A percentile compares a stretch with the other conserved stretches of the same genome.
Conservation (phyloP, 768 basidiomycete species). For the Kwoniella bestiolae region DNA sequence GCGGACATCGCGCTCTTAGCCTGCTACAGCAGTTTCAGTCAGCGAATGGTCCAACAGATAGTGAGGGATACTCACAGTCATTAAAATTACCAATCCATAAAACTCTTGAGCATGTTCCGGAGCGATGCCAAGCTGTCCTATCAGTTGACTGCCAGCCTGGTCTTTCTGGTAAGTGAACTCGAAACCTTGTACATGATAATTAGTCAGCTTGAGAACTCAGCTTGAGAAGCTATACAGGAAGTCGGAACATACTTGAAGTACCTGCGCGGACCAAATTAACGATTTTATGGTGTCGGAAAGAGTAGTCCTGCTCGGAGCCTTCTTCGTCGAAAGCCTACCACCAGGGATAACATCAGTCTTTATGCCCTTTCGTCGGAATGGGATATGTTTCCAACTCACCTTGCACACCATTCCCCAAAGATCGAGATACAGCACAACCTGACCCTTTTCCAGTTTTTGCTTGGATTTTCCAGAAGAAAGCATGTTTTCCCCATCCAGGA, state of each 20-base stretch:
- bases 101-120: too few species aligned
- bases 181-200: too few species aligned
- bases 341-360: neutral
- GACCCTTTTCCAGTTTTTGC: slow-evolving; percentile 7
- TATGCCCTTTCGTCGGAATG: neutral
- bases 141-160: too few species aligned
- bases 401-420: slow-evolving; percentile 12
- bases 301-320: neutral
- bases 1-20: too few species aligned
- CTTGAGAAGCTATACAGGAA: too few species aligned
- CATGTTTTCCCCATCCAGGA: slow-evolving; percentile 8
- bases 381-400: slow-evolving; percentile 7
- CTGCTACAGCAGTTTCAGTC: too few species aligned
- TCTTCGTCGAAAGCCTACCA: neutral
- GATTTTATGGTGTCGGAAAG: neutral
- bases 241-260: neutral
- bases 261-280: neutral
- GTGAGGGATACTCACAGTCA: neutral
- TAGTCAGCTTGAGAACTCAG: too few species aligned
- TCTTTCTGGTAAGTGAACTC: too few species aligned
- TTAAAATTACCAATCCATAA: too few species aligned
- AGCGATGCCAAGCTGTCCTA: too few species aligned
- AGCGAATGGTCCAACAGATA: too few species aligned
- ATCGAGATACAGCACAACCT: slow-evolving; percentile 34
- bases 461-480: neutral